Percentiles rank a stretch among this genome's conserved stretches.
phyloP scores from a whole-genome alignment of 2,329 filamentous ascomycete species.

The Pseudogymnoascus sp. region DNA sequence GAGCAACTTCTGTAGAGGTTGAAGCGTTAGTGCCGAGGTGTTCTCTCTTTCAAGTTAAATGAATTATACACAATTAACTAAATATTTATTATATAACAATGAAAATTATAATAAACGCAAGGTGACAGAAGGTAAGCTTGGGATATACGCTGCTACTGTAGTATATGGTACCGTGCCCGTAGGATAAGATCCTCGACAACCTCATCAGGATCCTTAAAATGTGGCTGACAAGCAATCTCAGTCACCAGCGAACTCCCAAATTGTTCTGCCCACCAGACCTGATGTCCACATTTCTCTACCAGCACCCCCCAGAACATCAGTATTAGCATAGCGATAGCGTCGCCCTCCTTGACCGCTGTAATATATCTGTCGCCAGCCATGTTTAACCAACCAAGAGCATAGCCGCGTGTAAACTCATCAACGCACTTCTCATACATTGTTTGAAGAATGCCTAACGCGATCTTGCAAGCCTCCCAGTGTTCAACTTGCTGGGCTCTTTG shows the following conservation, averaged over 20 bases:
- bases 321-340: constrained; percentile 16
- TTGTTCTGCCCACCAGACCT: constrained; percentile 18
- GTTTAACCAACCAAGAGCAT: constrained; percentile 17
- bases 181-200: background rate
- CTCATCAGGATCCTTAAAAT: background rate
- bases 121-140: too few species aligned
- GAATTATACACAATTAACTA: too few species aligned
- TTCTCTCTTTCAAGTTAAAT: too few species aligned
- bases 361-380: constrained; percentile 19
- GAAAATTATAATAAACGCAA: background rate
- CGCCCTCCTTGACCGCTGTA: constrained; percentile 13
- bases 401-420: constrained; percentile 13
- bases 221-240: constrained; percentile 13
- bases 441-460: constrained; percentile 13
- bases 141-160: background rate
- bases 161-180: background rate
- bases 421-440: constrained; percentile 16
- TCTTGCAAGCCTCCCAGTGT: constrained; percentile 16
- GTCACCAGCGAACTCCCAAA: constrained; percentile 16
- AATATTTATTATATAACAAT: too few species aligned
- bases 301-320: constrained; percentile 20
- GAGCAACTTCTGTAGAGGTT: too few species aligned
- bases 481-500: constrained; percentile 12
- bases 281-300: constrained; percentile 13
- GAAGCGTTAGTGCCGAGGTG: too few species aligned